phyloP scores from a whole-genome alignment of 164 flowering plant genomes.

The Euptelea pleiosperma region DNA sequence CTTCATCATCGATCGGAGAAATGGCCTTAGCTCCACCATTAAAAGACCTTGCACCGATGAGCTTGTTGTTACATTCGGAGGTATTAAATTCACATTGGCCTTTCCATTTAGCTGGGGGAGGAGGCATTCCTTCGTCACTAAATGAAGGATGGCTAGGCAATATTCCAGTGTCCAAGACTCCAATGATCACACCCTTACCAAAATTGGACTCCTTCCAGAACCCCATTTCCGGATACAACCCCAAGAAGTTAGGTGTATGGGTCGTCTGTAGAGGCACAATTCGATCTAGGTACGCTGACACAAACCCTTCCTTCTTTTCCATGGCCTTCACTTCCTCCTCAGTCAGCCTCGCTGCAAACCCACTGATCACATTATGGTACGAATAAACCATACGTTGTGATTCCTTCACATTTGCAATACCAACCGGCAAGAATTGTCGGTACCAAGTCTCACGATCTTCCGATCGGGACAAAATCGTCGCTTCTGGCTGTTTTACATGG shows the following conservation, averaged over 20 bases:
- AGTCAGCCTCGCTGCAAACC: constrained; percentile 24
- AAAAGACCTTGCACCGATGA: too few relatives aligned
- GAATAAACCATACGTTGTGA: constrained; percentile 18
- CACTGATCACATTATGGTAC: constrained; percentile 20
- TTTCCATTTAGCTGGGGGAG: too few relatives aligned
- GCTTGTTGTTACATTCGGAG: too few relatives aligned
- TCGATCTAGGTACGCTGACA: constrained; percentile 6
- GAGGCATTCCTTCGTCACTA: too few relatives aligned
- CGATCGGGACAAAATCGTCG: background rate
- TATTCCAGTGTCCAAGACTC: too few relatives aligned
- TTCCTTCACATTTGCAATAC: background rate
- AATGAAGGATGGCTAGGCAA: too few relatives aligned
- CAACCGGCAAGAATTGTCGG: constrained; percentile 32
- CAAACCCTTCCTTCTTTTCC: constrained; percentile 12
- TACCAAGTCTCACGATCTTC: constrained; percentile 29
- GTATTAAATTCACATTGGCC: too few relatives aligned
- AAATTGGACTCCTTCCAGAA: too few relatives aligned
- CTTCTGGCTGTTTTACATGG: constrained; percentile 16
- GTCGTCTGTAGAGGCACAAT: constrained; percentile 17
- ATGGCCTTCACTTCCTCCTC: constrained; percentile 13
- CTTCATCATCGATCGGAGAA: constrained; percentile 28
- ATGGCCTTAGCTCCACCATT: constrained; percentile 3
- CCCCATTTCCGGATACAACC: too few relatives aligned
- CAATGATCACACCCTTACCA: too few relatives aligned
- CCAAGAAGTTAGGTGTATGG: too few relatives aligned